Conservation (phyloP, 1,139 yeast genomes). For the Kazachstania sp. region DNA sequence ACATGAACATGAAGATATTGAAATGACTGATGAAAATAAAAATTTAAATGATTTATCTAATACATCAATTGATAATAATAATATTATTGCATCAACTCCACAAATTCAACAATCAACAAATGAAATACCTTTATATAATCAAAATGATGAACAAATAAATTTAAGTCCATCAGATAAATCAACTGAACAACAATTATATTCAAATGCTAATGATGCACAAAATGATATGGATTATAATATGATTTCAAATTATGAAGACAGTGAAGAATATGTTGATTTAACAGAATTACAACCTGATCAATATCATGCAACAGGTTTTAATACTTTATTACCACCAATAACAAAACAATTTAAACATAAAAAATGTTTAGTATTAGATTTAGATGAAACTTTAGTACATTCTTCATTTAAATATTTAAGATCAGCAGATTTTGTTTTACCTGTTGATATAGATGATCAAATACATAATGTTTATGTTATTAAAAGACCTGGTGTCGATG, state of each 20-base stretch:
- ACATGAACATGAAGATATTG: slow-evolving; percentile 4
- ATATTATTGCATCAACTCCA: background rate
- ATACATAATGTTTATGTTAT: slow-evolving; percentile 92
- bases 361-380: slow-evolving; percentile 82
- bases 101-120: background rate
- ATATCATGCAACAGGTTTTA: slow-evolving; percentile 50
- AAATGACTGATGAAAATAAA: slow-evolving; percentile 2
- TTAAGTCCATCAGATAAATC: background rate
- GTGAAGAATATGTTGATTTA: slow-evolving; percentile 39
- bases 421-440: slow-evolving; percentile 91
- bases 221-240: slow-evolving; percentile 12
- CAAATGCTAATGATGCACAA: slow-evolving; percentile 2
- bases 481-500: slow-evolving; percentile 97
- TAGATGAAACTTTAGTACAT: slow-evolving; percentile 95
- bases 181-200: slow-evolving; percentile 1
- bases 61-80: background rate
- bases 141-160: background rate
- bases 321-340: slow-evolving; percentile 53
- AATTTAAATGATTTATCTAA: background rate
- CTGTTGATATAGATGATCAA: slow-evolving; percentile 83
- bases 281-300: slow-evolving; percentile 64
- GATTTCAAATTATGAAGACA: slow-evolving; percentile 11
- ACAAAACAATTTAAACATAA: slow-evolving; percentile 39
- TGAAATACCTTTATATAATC: background rate
- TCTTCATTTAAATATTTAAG: slow-evolving; percentile 87